Base-by-base conservation (phyloP, 805 yeast genomes). In the Torulaspora indica region DNA sequence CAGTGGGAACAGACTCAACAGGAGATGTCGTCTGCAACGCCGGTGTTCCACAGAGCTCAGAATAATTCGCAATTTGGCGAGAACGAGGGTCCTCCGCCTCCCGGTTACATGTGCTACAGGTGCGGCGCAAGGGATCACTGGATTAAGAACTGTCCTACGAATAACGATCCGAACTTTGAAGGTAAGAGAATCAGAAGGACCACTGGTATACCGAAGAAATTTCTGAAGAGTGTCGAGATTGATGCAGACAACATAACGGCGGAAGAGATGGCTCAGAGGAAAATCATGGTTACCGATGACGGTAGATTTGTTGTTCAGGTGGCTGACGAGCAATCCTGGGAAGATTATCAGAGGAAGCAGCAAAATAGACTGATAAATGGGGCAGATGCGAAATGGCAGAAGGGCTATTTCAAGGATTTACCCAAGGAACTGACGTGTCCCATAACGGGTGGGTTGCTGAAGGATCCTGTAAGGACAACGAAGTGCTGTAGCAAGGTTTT, bases 81-180 rank as follows among this genome's bases (percentile, higher is more conserved):
- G 35, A 72, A 53, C 58, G 95, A 87, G 45, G 90, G 64, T 4
- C 68, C 68, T 15, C 96, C 96, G 8, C 98, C 98, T 1, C 91
- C 96, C 5, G 95, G 95, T 1, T 93, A 93, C 58, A 84, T 91
- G 61, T 93, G 99, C 64, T 91, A 93, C 63, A 75, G 96, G 60
- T 93, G 99, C 70, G 98, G 98, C 39, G 87, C 85, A 23, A 86
- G 88, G 64, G 93, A 88, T 45, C 99, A 93, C 64, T 91, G 95
- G 89, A 91, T 93, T 47, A 85, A 85, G 60, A 87, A 89, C 56
- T 93, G 99, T 71, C 98, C 99, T 0, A 87, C 95, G 3, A 84
- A 86, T 58, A 80, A 78, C 35, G 98, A 91, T 66, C 96, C 96
- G 2, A 85, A 80, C 55, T 89, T 89, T 75, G 98, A 91, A 60